A percentile compares a stretch with the other conserved stretches of the same genome.
phyloP scores from a whole-genome alignment of 176 grass and related monocot species.

The Carex scoparia region DNA sequence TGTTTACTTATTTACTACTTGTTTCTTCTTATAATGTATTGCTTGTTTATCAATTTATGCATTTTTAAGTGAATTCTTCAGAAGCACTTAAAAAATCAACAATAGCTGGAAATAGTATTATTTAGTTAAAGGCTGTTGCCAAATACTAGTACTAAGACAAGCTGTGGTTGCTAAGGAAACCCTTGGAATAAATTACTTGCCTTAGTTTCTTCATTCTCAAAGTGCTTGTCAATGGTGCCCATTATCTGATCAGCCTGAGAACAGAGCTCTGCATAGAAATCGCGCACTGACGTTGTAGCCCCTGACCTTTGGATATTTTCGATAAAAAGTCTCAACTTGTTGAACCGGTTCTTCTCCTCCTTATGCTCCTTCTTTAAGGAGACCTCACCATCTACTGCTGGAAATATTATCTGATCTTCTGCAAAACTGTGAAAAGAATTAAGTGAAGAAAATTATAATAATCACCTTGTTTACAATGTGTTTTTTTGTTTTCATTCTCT shows the following conservation, averaged over 20 bases:
- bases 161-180: background rate
- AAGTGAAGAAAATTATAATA: background rate
- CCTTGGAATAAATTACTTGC: conserved; percentile 30
- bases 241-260: conserved; percentile 91
- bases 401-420: conserved; percentile 90
- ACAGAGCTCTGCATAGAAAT: conserved; percentile 71
- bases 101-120: background rate
- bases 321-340: conserved; percentile 74
- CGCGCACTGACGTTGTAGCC: conserved; percentile 41
- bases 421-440: conserved; percentile 46
- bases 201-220: conserved; percentile 72
- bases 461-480: background rate
- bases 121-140: background rate
- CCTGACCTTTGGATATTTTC: conserved; percentile 64
- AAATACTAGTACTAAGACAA: background rate
- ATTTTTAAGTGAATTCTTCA: background rate
- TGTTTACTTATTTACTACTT: background rate
- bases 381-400: conserved; percentile 53
- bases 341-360: conserved; percentile 54
- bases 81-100: background rate
- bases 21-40: background rate
- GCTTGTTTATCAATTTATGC: background rate
- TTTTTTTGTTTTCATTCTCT: background rate
- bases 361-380: conserved; percentile 72
- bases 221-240: conserved; percentile 75